Base-by-base conservation (phyloP, 1,139 yeast genomes). In the Geotrichum carabidarum region DNA sequence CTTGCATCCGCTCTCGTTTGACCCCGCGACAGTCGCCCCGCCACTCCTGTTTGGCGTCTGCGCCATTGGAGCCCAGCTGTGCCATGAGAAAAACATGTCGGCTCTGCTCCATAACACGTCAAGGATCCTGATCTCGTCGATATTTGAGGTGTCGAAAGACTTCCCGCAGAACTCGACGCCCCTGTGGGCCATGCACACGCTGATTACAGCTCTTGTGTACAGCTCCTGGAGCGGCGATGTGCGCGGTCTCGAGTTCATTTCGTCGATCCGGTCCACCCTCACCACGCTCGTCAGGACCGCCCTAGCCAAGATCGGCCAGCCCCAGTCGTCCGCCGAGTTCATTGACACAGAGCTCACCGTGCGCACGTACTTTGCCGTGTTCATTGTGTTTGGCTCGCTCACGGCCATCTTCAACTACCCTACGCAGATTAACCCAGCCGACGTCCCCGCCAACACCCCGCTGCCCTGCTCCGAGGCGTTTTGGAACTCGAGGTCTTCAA, bases 151-250 rank as follows among this genome's bases (percentile, higher is more conserved):
- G 1, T 45, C 51, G 1, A 49, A 46, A 18, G 56, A 49, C 41
- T 49, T 40, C 35, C 51, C 56, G 30, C 42, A 37, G 32, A 56
- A 60, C 14, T 57, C 61, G 15, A 59, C 61, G 14, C 60, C 61
- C 37, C 53, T 66, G 31, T 66, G 70, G 71, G 66, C 66, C 15
- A 58, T 64, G n/a, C 72, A 69, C 56, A 62, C 70, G 2, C 57
- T 68, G 50, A 54, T 67, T 17, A 57, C 68, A 31, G 65, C 65
- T 44, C 54, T 66, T 30, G 60, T 67, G 6, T 69, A 60, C 50
- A 65, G 69, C 15, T 63, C 70, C 34, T 67, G 69, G 65, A 61
- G 65, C 14, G 70, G 70, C n/a, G 71, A 68, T 47, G 65, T 68
- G 12, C 59, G 69, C 8, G 69, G 68, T 12, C 59, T 67, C n/a